Evolutionary conservation across 805 yeast genomes (phyloP).

Genomic region (Wickerhamiella parazyma): DNA sequence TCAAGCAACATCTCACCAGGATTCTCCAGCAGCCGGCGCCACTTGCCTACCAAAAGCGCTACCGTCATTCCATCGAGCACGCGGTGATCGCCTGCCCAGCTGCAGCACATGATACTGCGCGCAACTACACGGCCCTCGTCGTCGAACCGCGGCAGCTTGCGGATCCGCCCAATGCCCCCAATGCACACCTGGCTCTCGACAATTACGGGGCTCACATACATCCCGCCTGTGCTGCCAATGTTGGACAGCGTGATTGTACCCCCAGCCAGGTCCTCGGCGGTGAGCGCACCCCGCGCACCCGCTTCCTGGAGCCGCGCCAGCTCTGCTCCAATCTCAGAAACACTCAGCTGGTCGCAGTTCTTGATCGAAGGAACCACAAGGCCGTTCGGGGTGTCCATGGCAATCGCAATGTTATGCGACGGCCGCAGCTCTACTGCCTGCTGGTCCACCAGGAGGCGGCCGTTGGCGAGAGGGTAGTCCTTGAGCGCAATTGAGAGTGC

Average conservation of each 20-base stretch:
- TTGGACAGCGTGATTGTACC: conserved; percentile 26
- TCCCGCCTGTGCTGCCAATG: conserved; percentile 27
- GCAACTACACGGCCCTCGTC: conserved; percentile 19
- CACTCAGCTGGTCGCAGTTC: conserved; percentile 18
- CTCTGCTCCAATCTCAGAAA: conserved; percentile 23
- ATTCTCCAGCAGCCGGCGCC: conserved; percentile 16
- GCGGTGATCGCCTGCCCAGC: conserved; percentile 28
- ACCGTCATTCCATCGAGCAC: conserved; percentile 26
- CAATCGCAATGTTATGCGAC: conserved; percentile 24
- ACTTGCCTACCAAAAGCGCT: conserved; percentile 22
- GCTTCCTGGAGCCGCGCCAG: conserved; percentile 21
- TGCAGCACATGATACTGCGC: conserved; percentile 19
- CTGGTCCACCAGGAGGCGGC: conserved; percentile 16
- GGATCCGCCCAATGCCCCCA: conserved; percentile 23
- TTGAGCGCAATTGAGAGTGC: conserved; percentile 23
- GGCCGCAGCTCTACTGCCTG: conserved; percentile 17
- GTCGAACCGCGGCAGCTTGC: conserved; percentile 22
- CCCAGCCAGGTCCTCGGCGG: conserved; percentile 21
- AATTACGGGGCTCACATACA: conserved; percentile 26
- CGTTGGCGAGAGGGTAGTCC: conserved; percentile 22
- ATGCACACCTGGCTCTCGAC: conserved; percentile 25
- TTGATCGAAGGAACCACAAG: conserved; percentile 26
- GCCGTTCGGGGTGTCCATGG: conserved; percentile 27
- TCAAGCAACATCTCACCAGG: conserved; percentile 11
- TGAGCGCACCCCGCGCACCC: conserved; percentile 20